Conservation (phyloP, 495 filamentous ascomycete genomes). For the Jackrogersella multiformis region DNA sequence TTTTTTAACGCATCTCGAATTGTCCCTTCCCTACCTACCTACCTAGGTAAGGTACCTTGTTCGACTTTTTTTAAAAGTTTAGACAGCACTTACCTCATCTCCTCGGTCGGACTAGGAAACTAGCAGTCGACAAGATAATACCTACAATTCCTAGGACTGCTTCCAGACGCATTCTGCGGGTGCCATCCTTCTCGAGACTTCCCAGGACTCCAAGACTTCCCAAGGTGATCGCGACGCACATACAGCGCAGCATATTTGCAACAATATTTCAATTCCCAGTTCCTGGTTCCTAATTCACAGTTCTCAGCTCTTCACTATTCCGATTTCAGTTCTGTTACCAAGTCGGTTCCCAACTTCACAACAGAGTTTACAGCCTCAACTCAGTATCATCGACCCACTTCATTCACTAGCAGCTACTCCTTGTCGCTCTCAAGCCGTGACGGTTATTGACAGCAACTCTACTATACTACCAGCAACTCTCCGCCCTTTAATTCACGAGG, state of each 20-base stretch:
- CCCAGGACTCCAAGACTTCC: neutral
- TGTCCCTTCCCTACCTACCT: neutral
- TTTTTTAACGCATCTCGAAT: neutral
- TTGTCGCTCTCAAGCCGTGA: neutral
- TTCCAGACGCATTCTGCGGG: neutral
- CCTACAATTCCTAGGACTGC: too few species aligned
- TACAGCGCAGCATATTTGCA: neutral
- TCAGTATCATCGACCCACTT: constrained; percentile 12
- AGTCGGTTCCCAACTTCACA: constrained; percentile 2
- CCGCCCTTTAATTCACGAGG: too few species aligned
- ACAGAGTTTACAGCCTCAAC: constrained; percentile 32
- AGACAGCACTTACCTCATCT: too few species aligned
- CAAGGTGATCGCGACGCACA: neutral
- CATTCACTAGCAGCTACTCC: neutral
- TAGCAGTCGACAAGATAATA: neutral
- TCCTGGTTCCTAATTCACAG: neutral
- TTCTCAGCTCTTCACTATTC: neutral
- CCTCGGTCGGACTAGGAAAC: neutral
- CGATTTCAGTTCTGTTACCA: neutral
- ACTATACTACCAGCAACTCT: neutral
- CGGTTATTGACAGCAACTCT: neutral
- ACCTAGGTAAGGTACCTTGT: too few species aligned
- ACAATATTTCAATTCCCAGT: neutral
- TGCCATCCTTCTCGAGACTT: neutral
- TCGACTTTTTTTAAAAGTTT: too few species aligned